These are phyloP conservation scores for Pythium biforme DNA, from an alignment of 352 stramenopile genomes.

Conservation along the genomic window DNA sequence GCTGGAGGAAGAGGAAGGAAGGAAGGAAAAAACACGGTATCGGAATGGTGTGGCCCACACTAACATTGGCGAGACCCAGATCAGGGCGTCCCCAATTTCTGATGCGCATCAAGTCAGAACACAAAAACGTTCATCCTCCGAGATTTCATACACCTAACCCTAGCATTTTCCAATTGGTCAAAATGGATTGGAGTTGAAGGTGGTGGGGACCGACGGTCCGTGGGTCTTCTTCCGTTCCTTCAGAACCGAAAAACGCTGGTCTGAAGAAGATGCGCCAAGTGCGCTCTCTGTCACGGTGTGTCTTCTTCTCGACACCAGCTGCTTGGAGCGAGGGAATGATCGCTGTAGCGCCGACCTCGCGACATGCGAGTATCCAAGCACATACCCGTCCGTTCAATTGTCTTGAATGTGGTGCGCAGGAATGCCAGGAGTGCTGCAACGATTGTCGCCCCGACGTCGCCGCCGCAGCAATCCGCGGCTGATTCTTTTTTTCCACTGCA, in stretches of 20 bases:
- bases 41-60: constrained; percentile 14
- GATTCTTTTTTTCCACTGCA: constrained; percentile 11
- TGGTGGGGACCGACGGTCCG: no score
- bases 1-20: neutral
- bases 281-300: constrained; percentile 16
- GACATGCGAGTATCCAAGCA: neutral
- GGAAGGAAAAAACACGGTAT: neutral
- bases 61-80: neutral
- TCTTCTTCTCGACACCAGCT: constrained; percentile 8
- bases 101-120: constrained; percentile 19
- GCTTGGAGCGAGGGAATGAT: constrained; percentile 4
- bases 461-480: constrained; percentile 1
- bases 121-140: neutral
- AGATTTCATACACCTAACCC: constrained; percentile 5
- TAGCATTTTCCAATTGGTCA: neutral
- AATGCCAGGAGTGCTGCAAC: neutral
- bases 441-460: neutral
- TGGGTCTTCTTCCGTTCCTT: neutral
- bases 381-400: no score
- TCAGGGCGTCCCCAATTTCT: neutral
- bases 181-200: constrained; percentile 14
- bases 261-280: constrained; percentile 9
- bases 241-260: constrained; percentile 2
- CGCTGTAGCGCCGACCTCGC: neutral
- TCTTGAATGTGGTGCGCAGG: no score